phyloP scores from a whole-genome alignment of 139 green algal genomes.

The Tetraselmis chui region DNA sequence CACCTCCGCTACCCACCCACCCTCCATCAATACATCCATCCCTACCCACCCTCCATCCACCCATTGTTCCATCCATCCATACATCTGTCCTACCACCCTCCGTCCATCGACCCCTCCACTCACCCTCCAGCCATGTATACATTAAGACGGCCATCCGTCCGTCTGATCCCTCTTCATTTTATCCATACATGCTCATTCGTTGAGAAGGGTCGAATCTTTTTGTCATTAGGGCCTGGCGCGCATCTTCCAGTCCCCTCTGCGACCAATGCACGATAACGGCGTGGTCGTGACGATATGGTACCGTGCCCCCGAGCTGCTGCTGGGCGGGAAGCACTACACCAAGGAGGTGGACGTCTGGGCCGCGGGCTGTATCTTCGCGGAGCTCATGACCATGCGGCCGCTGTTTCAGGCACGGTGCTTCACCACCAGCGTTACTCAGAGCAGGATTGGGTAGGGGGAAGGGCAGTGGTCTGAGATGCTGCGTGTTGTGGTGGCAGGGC shows the following conservation, averaged over 20 bases:
- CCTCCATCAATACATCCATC: no score
- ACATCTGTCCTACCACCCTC: no score
- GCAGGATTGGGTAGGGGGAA: neutral
- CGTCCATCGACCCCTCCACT: no score
- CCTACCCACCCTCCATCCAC: no score
- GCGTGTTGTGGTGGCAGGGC: neutral
- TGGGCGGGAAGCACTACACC: slow-evolving; percentile 32
- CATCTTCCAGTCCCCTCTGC: slow-evolving; percentile 90
- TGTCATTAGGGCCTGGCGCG: slow-evolving; percentile 80
- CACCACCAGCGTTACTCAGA: neutral
- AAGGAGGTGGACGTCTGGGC: slow-evolving; percentile 84
- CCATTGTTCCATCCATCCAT: no score
- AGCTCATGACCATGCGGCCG: slow-evolving; percentile 57
- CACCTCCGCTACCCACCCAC: no score
- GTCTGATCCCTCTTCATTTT: neutral
- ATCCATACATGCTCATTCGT: no score
- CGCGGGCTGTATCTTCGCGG: slow-evolving; percentile 88
- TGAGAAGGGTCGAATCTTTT: no score
- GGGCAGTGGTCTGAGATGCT: neutral
- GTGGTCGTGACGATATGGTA: slow-evolving; percentile 81
- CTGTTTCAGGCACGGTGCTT: slow-evolving; percentile 26
- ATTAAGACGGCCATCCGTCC: neutral
- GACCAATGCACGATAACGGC: slow-evolving; percentile 66
- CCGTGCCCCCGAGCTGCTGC: slow-evolving; percentile 78
- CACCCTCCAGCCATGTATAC: no score